Evolutionary conservation across 1,139 yeast species (phyloP).

Genomic region (Diutina siamensis): DNA sequence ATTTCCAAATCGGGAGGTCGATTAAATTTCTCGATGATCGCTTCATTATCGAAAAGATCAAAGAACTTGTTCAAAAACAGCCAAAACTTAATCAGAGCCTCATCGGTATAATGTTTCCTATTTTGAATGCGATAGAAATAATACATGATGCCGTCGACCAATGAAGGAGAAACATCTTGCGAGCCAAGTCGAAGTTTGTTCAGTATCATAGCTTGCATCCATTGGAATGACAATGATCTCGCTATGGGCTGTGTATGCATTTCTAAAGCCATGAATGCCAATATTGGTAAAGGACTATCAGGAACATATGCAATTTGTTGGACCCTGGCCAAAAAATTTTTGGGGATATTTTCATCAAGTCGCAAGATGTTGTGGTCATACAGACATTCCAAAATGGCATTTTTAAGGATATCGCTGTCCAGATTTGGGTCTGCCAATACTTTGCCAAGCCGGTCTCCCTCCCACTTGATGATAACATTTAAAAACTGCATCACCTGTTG

Average conservation of each 20-base stretch:
- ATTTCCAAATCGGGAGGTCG: constrained; percentile 33
- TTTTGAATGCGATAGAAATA: constrained; percentile 45
- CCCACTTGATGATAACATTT: constrained; percentile 43
- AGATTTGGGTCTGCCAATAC: constrained; percentile 12
- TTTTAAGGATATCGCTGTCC: neutral
- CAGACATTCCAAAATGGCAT: neutral
- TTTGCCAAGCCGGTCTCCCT: constrained; percentile 14
- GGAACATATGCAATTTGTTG: constrained; percentile 6
- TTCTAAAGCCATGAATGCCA: constrained; percentile 42
- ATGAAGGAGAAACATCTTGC: constrained; percentile 15
- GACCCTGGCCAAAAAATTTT: constrained; percentile 7
- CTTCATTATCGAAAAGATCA: constrained; percentile 23
- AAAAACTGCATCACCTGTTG: constrained; percentile 40
- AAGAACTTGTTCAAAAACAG: constrained; percentile 29
- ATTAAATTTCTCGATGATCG: constrained; percentile 29
- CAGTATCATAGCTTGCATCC: neutral
- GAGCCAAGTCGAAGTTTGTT: constrained; percentile 5
- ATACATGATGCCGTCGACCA: constrained; percentile 41
- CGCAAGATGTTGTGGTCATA: constrained; percentile 9
- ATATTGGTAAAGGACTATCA: constrained; percentile 26
- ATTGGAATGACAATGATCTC: constrained; percentile 13
- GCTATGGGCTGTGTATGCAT: constrained; percentile 32
- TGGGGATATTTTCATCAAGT: constrained; percentile 32
- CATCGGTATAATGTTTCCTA: constrained; percentile 32
- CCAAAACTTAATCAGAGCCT: constrained; percentile 43